Conservation (phyloP, 331 rosid genomes). For the Acacia pycnantha region DNA sequence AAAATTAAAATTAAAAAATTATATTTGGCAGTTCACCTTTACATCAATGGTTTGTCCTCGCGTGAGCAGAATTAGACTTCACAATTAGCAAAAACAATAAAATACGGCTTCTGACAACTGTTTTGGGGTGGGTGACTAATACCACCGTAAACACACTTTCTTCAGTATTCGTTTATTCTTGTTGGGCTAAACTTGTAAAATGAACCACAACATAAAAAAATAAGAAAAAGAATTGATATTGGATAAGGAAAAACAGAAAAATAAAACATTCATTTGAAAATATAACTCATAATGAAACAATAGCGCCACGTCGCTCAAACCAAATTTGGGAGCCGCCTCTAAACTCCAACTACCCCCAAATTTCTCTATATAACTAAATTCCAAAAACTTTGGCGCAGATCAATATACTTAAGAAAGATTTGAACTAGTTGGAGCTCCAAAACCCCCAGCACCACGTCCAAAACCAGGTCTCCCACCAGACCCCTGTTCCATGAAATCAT, state of each 20-base stretch:
- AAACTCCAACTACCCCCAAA: neutral
- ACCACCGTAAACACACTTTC: too few relatives aligned
- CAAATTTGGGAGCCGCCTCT: too few relatives aligned
- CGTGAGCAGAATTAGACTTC: too few relatives aligned
- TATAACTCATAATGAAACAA: neutral
- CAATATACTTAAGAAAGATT: conserved; percentile 34
- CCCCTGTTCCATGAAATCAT: conserved; percentile 41
- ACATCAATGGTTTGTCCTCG: too few relatives aligned
- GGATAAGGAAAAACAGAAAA: neutral
- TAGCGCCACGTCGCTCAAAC: neutral
- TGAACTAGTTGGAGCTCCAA: conserved; percentile 71
- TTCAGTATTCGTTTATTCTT: too few relatives aligned
- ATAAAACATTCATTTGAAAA: conserved; percentile 28
- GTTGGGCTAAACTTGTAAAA: too few relatives aligned
- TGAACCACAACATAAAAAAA: too few relatives aligned
- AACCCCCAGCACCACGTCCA: conserved; percentile 89
- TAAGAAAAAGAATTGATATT: neutral
- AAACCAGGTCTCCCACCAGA: conserved; percentile 81
- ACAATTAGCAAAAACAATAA: too few relatives aligned
- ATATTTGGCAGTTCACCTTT: too few relatives aligned
- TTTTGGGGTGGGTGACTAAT: too few relatives aligned
- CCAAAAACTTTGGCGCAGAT: conserved; percentile 21
- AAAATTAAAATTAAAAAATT: too few relatives aligned
- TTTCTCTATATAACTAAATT: neutral
- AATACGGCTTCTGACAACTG: too few relatives aligned